phyloP scores from a whole-genome alignment of 2,329 filamentous ascomycete species.

The Zymoseptoria crescenta region DNA sequence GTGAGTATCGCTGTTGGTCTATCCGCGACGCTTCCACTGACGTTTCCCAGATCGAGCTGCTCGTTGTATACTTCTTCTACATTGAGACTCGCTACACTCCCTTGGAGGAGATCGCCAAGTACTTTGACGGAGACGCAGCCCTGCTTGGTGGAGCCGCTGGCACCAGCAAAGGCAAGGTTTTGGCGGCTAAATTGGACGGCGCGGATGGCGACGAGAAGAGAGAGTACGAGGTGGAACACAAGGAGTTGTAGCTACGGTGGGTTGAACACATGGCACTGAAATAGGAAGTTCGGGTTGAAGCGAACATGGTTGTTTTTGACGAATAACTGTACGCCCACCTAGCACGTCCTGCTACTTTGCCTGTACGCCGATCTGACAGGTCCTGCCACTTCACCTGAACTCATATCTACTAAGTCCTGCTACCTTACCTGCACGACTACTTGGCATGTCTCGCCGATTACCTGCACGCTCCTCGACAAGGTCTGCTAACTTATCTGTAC shows the following conservation, averaged over 20 bases:
- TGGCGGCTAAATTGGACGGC: slow-evolving; percentile 22
- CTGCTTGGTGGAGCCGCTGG: slow-evolving; percentile 30
- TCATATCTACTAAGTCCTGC: no score
- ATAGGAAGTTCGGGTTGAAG: background rate
- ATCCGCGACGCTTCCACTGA: background rate
- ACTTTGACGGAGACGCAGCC: slow-evolving; percentile 39
- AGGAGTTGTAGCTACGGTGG: slow-evolving; percentile 12
- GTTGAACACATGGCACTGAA: background rate
- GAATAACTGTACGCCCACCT: no score
- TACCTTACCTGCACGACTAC: no score
- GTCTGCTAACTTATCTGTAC: no score
- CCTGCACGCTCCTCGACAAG: no score
- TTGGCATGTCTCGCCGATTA: no score
- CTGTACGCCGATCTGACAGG: background rate
- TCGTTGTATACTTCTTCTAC: slow-evolving; percentile 26
- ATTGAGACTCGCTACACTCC: slow-evolving; percentile 39
- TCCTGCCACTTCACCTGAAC: background rate
- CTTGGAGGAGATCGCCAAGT: slow-evolving; percentile 40
- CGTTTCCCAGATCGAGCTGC: background rate
- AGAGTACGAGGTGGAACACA: slow-evolving; percentile 17
- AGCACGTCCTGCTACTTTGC: background rate
- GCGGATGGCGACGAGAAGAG: slow-evolving; percentile 20
- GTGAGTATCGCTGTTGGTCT: background rate
- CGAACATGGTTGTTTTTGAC: no score
- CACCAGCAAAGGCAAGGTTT: slow-evolving; percentile 26